Conservation (phyloP, 2,329 filamentous ascomycete species). For the Phaeophleospora eucalypticola region DNA sequence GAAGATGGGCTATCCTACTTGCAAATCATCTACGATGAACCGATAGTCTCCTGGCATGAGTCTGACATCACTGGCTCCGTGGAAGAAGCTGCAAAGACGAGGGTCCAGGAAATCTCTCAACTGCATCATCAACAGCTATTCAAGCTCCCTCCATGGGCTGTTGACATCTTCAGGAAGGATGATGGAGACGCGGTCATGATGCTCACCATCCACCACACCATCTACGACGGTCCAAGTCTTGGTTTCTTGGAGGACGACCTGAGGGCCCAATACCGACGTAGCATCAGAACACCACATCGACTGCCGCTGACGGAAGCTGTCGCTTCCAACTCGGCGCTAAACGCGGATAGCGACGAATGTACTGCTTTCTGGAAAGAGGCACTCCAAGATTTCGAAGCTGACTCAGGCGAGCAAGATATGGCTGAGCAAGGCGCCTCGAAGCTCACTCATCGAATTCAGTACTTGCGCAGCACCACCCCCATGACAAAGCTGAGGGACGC, state of each 20-base stretch:
- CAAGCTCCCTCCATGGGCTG: constrained; percentile 12
- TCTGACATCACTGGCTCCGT: not conserved
- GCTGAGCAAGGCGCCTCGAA: constrained; percentile 1
- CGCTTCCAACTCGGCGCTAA: constrained; percentile 6
- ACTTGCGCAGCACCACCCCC: constrained; percentile 4
- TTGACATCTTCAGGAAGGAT: constrained; percentile 7
- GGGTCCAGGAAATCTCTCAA: constrained; percentile 6
- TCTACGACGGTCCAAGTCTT: constrained; percentile 13
- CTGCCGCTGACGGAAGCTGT: constrained; percentile 9
- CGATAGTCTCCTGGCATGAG: constrained; percentile 5
- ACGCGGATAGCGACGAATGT: constrained; percentile 7
- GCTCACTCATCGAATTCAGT: constrained; percentile 8
- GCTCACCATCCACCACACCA: constrained; percentile 14
- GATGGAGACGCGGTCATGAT: constrained; percentile 5
- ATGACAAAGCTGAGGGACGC: constrained; percentile 6
- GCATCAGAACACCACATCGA: not conserved
- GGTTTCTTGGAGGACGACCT: constrained; percentile 7
- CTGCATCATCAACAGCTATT: constrained; percentile 11
- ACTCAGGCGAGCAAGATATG: constrained; percentile 6
- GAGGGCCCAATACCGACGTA: constrained; percentile 5
- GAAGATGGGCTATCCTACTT: constrained; percentile 9
- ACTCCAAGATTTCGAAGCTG: constrained; percentile 7
- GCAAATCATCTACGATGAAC: constrained; percentile 14
- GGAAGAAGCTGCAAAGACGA: constrained; percentile 3
- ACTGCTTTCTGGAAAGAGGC: constrained; percentile 11